Evolutionary conservation across 768 basidiomycete species (phyloP).

Genomic region (Leccinum aurantiacum): DNA sequence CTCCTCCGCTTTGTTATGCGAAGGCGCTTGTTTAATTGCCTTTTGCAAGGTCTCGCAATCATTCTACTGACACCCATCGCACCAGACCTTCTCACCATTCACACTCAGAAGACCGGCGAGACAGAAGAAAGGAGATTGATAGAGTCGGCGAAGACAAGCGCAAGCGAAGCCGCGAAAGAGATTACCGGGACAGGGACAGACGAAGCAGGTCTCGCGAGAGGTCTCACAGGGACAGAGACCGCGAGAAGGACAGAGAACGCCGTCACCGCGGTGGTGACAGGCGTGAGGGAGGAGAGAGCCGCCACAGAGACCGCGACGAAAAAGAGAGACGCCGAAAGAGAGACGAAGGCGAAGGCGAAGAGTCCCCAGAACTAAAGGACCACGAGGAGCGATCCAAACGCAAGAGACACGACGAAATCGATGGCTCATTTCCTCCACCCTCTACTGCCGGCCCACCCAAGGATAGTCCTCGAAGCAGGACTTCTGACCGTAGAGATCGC

Average conservation of each 20-base stretch:
- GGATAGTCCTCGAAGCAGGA: slow-evolving; percentile 50
- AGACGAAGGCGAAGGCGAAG: slow-evolving; percentile 62
- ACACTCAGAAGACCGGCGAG: slow-evolving; percentile 54
- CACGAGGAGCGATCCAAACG: slow-evolving; percentile 63
- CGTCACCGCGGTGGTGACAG: slow-evolving; percentile 48
- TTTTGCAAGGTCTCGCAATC: slow-evolving; percentile 59
- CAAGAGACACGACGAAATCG: slow-evolving; percentile 57
- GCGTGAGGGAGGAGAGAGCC: slow-evolving; percentile 53
- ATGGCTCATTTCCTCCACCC: slow-evolving; percentile 43
- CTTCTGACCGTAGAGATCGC: slow-evolving; percentile 45
- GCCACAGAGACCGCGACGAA: slow-evolving; percentile 54
- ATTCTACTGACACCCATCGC: slow-evolving; percentile 74
- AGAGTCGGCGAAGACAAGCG: slow-evolving; percentile 57
- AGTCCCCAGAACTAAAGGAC: slow-evolving; percentile 43
- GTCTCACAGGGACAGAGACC: slow-evolving; percentile 40
- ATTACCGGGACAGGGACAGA: slow-evolving; percentile 49
- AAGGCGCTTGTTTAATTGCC: slow-evolving; percentile 7
- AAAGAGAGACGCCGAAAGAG: slow-evolving; percentile 63
- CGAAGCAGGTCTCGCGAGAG: slow-evolving; percentile 51
- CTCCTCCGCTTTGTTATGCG: slow-evolving; percentile 1
- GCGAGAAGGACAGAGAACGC: slow-evolving; percentile 33
- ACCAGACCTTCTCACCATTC: slow-evolving; percentile 75
- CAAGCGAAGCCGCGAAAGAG: slow-evolving; percentile 61
- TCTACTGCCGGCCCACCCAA: slow-evolving; percentile 36
- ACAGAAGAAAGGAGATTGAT: slow-evolving; percentile 49